phyloP scores from a whole-genome alignment of 768 basidiomycete genomes.

The Podaxis rugospora region DNA sequence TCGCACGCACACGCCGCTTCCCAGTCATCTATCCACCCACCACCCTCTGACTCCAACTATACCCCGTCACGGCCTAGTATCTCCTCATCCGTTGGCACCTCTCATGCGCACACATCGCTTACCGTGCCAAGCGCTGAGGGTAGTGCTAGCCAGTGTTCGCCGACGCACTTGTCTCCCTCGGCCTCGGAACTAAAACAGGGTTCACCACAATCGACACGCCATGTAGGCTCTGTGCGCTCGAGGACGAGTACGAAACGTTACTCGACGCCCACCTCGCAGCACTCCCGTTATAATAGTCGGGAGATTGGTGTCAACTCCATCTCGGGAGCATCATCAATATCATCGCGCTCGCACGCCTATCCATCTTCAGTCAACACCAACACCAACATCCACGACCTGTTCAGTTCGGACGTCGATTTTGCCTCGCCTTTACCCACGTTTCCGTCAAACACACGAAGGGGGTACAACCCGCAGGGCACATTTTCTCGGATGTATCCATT shows the following conservation, averaged over 20 bases:
- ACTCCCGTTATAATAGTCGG: slow-evolving; percentile 18
- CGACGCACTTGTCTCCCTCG: slow-evolving; percentile 1
- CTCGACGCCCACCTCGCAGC: not conserved
- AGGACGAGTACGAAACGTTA: not conserved
- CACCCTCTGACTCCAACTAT: slow-evolving; percentile 31
- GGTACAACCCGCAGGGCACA: not conserved
- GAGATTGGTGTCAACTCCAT: slow-evolving; percentile 19
- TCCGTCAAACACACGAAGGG: not conserved
- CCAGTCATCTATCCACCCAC: not conserved
- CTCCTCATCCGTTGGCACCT: slow-evolving; percentile 52
- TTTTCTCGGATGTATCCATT: not conserved
- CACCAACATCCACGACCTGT: not conserved
- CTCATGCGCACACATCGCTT: slow-evolving; percentile 42
- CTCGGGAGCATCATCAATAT: slow-evolving; percentile 18
- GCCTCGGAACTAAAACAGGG: not conserved
- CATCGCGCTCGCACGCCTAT: slow-evolving; percentile 10
- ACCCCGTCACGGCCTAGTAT: slow-evolving; percentile 30
- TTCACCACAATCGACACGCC: not conserved
- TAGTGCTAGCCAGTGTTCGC: slow-evolving; percentile 24
- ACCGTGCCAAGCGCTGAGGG: slow-evolving; percentile 41
- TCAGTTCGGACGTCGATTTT: not conserved
- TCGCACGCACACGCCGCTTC: slow-evolving; percentile 32
- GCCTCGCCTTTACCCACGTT: not conserved
- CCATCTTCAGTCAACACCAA: not conserved
- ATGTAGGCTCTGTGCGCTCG: not conserved